Evolutionary conservation across 2,329 filamentous ascomycete genomes (phyloP), one percentile per base, ranked within the genome.

Genomic region (Ilyonectria mors-panacis): DNA sequence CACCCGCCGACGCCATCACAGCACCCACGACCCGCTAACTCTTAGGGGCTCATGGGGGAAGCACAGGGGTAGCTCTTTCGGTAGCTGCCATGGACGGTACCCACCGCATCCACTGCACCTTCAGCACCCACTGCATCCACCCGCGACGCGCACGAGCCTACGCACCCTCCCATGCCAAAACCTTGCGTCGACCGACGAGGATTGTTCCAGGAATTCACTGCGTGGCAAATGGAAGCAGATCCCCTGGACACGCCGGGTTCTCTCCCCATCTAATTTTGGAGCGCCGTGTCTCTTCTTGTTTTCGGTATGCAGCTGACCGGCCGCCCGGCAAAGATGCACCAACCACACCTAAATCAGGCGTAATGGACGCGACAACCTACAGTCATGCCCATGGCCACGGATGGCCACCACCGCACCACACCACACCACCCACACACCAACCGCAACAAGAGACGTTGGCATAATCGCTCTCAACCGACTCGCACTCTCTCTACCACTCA

Each of bases 11-110:
- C 48, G 62, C 62, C 59, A 66, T 57, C 39, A 42, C 37, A 54
- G 39, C 59, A 59, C 58, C 55, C 39, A 21, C 21, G 39, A 48
- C 19, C 51, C 68, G 54, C 70, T 66, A 70, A 66, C n/a, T 58
- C n/a, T 56, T 65, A 69, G 67, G 55, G 65, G 63, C 65, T 65
- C 51, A 61, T 63, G 67, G 71, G 69, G 64, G 66, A 64, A 51
- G 65, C 51, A 58, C 73, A 75, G 70, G 73, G 73, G 65, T 74
- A 75, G 73, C 70, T 70, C 45, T 65, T 57, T 74, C 68, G 73
- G 70, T 75, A 68, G 56, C 57, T 60, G 42, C 54, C 51, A 30
- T 8, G 8, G 21, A 30, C 10, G 8, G 17, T 30, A 60, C 51
- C 19, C 45, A 60, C 51, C 19, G 28, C 48, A 47, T 37, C 59